Evolutionary conservation across 129 eudicot species (phyloP).

Genomic region (Arctium minus): DNA sequence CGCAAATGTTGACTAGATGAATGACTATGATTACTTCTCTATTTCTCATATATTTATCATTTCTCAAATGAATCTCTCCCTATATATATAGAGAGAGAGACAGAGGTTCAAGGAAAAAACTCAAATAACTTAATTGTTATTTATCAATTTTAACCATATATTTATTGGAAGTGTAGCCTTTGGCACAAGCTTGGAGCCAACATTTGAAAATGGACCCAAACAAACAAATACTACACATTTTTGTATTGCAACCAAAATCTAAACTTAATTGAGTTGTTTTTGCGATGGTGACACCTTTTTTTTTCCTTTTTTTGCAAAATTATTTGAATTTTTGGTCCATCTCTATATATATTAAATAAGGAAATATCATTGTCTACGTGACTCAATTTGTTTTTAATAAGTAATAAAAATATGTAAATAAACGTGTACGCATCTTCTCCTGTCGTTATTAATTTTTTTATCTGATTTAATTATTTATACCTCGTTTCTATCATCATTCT

Average conservation of each 20-base stretch:
- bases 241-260: not conserved
- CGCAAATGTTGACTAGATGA: too few relatives aligned
- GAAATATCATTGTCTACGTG: constrained; percentile 12
- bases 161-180: not conserved
- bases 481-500: not conserved
- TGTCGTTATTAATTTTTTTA: not conserved
- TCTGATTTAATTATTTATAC: not conserved
- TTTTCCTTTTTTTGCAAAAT: not conserved
- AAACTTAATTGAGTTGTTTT: not conserved
- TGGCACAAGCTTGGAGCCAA: constrained; percentile 24
- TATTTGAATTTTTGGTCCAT: constrained; percentile 18
- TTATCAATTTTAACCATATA: too few relatives aligned
- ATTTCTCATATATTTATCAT: too few relatives aligned
- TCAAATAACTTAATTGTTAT: too few relatives aligned
- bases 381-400: constrained; percentile 24
- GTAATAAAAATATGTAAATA: not conserved
- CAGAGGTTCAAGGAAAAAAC: too few relatives aligned
- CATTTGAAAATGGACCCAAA: not conserved
- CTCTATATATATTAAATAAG: not conserved
- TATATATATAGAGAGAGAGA: too few relatives aligned
- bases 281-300: constrained; percentile 9
- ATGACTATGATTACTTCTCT: too few relatives aligned
- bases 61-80: too few relatives aligned
- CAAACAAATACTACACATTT: constrained; percentile 13
- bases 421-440: constrained; percentile 28